Conservation (phyloP, 129 eudicot species). For the Heracleum sosnowskyi region DNA sequence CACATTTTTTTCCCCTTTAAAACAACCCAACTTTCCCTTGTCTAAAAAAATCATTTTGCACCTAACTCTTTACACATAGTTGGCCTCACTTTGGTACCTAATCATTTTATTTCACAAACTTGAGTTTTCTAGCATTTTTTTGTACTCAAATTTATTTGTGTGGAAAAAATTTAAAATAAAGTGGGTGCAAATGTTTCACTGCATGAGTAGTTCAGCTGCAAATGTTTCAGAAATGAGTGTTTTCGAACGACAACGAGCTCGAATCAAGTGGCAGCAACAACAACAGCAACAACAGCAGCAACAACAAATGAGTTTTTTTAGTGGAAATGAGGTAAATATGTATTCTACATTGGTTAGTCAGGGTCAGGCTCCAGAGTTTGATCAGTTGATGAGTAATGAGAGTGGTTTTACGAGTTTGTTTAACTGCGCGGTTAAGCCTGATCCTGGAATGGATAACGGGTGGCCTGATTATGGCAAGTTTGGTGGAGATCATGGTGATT, state of each 20-base stretch:
- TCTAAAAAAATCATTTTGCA: conserved; percentile 9
- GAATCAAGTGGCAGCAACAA: conserved; percentile 53
- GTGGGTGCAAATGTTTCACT: too few relatives aligned
- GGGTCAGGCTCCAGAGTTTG: conserved; percentile 16
- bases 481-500: conserved; percentile 23
- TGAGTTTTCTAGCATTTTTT: background rate
- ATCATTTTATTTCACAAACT: conserved; percentile 20
- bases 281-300: conserved; percentile 27
- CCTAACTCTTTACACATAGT: background rate
- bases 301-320: conserved; percentile 22
- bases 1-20: conserved; percentile 22
- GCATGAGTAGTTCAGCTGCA: conserved; percentile 11
- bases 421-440: conserved; percentile 38
- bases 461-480: conserved; percentile 31
- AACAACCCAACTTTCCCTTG: conserved; percentile 21
- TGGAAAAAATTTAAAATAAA: too few relatives aligned
- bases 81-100: conserved; percentile 38
- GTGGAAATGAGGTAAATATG: conserved; percentile 22
- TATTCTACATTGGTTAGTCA: conserved; percentile 14
- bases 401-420: conserved; percentile 15
- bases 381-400: conserved; percentile 20
- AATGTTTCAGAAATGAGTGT: conserved; percentile 35
- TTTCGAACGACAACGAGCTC: conserved; percentile 52
- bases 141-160: background rate
- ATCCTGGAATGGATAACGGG: conserved; percentile 32